A percentile compares a stretch with the other conserved stretches of the same genome.
Conservation (phyloP, 208 protist genomes). For the Leishmania braziliensis region DNA sequence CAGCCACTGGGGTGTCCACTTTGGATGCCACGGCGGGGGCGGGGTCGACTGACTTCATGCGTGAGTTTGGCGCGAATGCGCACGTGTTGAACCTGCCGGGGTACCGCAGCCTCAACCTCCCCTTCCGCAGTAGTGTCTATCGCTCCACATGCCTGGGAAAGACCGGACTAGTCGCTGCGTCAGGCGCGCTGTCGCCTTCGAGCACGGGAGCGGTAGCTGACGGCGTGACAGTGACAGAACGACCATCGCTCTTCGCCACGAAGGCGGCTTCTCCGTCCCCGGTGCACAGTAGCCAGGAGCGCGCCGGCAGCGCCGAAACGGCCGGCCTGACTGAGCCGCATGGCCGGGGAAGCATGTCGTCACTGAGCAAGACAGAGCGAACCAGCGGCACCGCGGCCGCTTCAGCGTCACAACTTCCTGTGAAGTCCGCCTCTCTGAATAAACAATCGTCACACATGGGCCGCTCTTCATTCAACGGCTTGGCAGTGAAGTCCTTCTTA, state of each 20-base stretch:
- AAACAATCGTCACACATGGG: background rate
- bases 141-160: background rate
- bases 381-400: background rate
- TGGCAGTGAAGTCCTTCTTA: conserved; percentile 53
- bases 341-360: conserved; percentile 20
- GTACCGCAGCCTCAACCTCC: background rate
- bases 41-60: conserved; percentile 15
- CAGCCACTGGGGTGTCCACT: background rate
- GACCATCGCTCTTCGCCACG: background rate
- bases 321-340: conserved; percentile 31
- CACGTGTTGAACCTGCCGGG: background rate
- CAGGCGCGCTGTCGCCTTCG: background rate
- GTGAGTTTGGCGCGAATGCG: conserved; percentile 26
- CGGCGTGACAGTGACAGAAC: background rate
- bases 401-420: background rate
- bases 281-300: conserved; percentile 27
- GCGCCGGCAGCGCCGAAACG: conserved; percentile 30
- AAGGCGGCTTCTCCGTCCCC: conserved; percentile 17
- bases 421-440: background rate
- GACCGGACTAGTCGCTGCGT: background rate
- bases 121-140: background rate
- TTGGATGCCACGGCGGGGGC: background rate
- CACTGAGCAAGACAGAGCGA: conserved; percentile 18
- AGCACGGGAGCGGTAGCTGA: background rate
- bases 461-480: conserved; percentile 14